Evolutionary conservation across 306 rosid species (phyloP).

Genomic region (Phaseolus lunatus): DNA sequence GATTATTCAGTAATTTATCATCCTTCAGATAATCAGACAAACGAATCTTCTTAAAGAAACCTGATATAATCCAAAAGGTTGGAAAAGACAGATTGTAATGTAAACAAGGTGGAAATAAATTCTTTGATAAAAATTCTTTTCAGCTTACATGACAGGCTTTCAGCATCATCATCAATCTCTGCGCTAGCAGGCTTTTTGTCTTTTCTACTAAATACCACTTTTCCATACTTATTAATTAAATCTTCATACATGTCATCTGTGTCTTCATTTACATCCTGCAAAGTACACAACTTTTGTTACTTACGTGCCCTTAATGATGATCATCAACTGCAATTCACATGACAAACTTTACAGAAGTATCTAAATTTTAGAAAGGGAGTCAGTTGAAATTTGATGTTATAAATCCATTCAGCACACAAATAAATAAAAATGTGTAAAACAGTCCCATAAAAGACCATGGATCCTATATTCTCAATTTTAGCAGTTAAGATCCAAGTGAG

Average conservation of each 20-base stretch:
- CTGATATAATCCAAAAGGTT: slow-evolving; percentile 17
- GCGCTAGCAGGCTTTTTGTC: slow-evolving; percentile 69
- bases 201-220: slow-evolving; percentile 74
- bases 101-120: slow-evolving; percentile 13
- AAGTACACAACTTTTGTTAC: slow-evolving; percentile 28
- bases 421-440: background rate
- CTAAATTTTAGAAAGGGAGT: slow-evolving; percentile 1
- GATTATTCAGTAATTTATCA: slow-evolving; percentile 3
- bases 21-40: slow-evolving; percentile 20
- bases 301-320: slow-evolving; percentile 29
- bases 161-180: slow-evolving; percentile 92
- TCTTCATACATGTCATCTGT: slow-evolving; percentile 88
- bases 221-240: slow-evolving; percentile 82
- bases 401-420: slow-evolving; percentile 3
- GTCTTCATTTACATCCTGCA: slow-evolving; percentile 78
- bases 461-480: slow-evolving; percentile 9
- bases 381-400: slow-evolving; percentile 15
- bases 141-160: slow-evolving; percentile 89
- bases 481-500: slow-evolving; percentile 13
- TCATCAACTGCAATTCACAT: slow-evolving; percentile 8
- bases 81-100: slow-evolving; percentile 11
- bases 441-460: slow-evolving; percentile 18
- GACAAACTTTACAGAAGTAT: slow-evolving; percentile 10
- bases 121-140: slow-evolving; percentile 25
- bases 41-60: slow-evolving; percentile 4